Base-by-base conservation (phyloP, 768 basidiomycete species). In the Mycena vitilis region DNA sequence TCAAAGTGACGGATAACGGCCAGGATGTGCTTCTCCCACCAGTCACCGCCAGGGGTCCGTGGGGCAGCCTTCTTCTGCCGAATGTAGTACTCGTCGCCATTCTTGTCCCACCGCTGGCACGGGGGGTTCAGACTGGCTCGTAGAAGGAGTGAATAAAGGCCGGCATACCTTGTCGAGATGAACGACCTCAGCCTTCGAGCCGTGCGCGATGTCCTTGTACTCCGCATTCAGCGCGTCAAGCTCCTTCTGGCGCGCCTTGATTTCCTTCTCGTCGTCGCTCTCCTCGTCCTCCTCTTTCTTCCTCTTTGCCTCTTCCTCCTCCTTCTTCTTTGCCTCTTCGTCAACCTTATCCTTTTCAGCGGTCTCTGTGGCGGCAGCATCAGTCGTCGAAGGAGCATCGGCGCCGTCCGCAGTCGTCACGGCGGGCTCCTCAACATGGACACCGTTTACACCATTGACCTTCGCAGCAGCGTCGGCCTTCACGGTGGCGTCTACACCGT, bases 51-150 rank as follows among this genome's bases (percentile, higher is more conserved):
- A 1, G 54, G 53, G 10, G 56, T 58, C 38, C 60, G 60, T 23
- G 48, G 30, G 30, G 37, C 66, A 30, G 55, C 60, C 60, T 68
- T 68, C 55, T 62, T 68, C 48, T 68, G 66, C 16, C 54, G 47
- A 22, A 63, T 56, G 42, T 68, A 68, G 48, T 68, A 68, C 60
- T 68, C 60, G 66, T 68, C 66, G 30, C 66, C 66, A 38, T 68
- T 68, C 47, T 58, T 62, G 49, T 68, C 66, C 66, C 60, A 68
- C 30, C 66, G 60, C 66, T 68, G 34, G 22, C 11, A 23, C 11
- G n/a, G 36, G 36, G 52, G 5, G 13, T 48, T 66, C 42, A 60
- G 54, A 49, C 3, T 12, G 38, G 16, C 15, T 42, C n/a, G n/a
- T n/a, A 20, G 22, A 22, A 22, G 12, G 37, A 54, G 36, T 11